Evolutionary conservation across 768 basidiomycete genomes (phyloP), one percentile per base, ranked within the genome.

Genomic region (Daedaleopsis nitida): DNA sequence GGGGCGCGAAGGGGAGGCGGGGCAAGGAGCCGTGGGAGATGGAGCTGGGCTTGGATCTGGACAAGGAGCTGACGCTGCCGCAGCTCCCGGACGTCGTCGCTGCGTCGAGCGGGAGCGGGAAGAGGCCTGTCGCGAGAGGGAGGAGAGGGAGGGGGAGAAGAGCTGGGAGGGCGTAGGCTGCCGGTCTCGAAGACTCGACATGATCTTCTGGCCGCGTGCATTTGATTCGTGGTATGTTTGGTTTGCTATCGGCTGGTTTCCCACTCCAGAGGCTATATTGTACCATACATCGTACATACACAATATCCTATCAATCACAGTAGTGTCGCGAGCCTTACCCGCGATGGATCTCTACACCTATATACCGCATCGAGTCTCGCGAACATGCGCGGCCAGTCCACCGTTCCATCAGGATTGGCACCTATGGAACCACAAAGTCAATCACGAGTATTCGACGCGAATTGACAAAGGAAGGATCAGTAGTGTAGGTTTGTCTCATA

Each of bases 401-500:
- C 27, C 7, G 7, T 32, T 32, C 27, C 27, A 32, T 3, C 7
- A 32, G 27, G 7, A 32, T 32, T 32, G 27, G 27, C 27, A 32
- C 27, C 27, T 32, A 32, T 32, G 27, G 27, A 32, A 32, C 27
- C 27, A 7, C 27, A 32, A 32, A 32, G 27, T 32, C 27, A 32
- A 7, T 32, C 27, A 32, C 27, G 27, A 32, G 4, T 32, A 32
- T 32, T 32, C 27, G 27, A 32, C 27, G 27, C 27, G 27, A 32
- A 32, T 32, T n/a, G n/a, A n/a, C n/a, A n/a, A n/a, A n/a, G n/a
- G n/a, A 32, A 32, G 23, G 19, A 69, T 86, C 86, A 88, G 86
- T 73, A 60, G 38, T 39, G 61, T 71, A 70, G 63, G 68, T 83
- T 32, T 86, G 88, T 91, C 89, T 91, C 90, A 91, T 83, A 74